Evolutionary conservation across 441 rosid species (phyloP), one percentile per base, ranked within the genome.

Genomic region (Brassica balearica): DNA sequence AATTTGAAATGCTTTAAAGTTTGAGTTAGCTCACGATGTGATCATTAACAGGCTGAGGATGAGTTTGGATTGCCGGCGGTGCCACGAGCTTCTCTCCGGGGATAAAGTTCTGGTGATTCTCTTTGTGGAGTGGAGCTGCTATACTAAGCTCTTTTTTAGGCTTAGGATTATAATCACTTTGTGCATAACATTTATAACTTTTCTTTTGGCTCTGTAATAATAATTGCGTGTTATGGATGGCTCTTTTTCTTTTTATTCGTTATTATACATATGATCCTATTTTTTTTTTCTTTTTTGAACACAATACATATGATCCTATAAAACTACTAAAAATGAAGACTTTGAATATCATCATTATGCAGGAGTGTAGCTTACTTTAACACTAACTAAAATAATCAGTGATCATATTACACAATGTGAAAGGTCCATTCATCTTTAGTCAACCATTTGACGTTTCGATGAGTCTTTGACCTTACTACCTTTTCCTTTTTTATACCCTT

Each of bases 51-150:
- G 99, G 91, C 87, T 23, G 96, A 87, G 73, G 97, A 96, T 48
- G 96, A 92, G 80, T 82, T 89, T 25, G 98, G 97, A 55, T 86
- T 94, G 59, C 98, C 99, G 6, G 84, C 98, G 29, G 97, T 91
- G 3, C 98, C 98, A 51, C 89, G 87, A 67, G 89, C 99, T 55
- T 93, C 98, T 9, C 67, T 95, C 71, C 93, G 97, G 46, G 91
- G 84, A 65, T 95, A 8, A 85, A 84, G 68, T 41, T 73, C 53
- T 43, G 19, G 15, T 25, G 11, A 63, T n/a, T 53, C 71, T 74
- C 64, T 36, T 34, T 62, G 41, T 74, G 60, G 55, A 25, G 23
- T 73, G 71, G 25, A 36, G 71, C 48, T 41, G 10, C 69, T 68
- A 53, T 68, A 53, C 59, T 61, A 66, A 71, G 67, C 29, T 22